Evolutionary conservation across 176 grass and related monocot genomes (phyloP), one percentile per base, ranked within the genome.

Genomic region (Melocanna baccifera): DNA sequence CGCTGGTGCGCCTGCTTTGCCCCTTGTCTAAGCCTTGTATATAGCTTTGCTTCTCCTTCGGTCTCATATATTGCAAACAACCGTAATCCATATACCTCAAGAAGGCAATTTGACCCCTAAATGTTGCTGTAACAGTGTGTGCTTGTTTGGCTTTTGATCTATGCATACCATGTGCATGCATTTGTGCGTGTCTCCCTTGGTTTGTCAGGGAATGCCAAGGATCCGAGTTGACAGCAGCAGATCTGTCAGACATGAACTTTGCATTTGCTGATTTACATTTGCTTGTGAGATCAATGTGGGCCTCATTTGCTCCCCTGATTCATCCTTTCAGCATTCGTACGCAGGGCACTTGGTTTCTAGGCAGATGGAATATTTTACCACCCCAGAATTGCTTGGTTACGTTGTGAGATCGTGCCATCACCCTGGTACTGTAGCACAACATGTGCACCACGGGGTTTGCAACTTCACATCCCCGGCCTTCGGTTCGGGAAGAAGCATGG

Each of bases 1-100:
- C 19, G 0, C 12, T 2, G 39, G 9, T 47, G 62, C 6, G 26
- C 48, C 74, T 82, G 46, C 66, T 73, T 47, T 23, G 12, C 53
- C 64, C 16, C 48, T 43, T 36, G 25, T 12, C 43, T 32, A 9
- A 25, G 34, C 75, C 41, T 47, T 87, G 86, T 82, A 87, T 62
- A 87, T 88, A 78, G 57, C 48, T 55, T 78, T 73, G 81, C 74
- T 28, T 37, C 48, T 37, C 56, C 56, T 58, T n/a, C 15, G 41
- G 30, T 59, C n/a, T 64, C 53, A 67, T 70, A 63, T 88, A 58
- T 51, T 22, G 26, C 55, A 6, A 42, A 30, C 52, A 62, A 65
- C 22, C 3, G 36, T 75, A 87, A 20, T 45, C 16, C 13, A 19
- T 73, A 36, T 58, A 62, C 67, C 41, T 28, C 28, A 69, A 69